Percentiles rank a stretch among this genome's conserved stretches.
Evolutionary conservation across 169 alveolate genomes (phyloP).

Genomic region (Prorocentrum cordatum): DNA sequence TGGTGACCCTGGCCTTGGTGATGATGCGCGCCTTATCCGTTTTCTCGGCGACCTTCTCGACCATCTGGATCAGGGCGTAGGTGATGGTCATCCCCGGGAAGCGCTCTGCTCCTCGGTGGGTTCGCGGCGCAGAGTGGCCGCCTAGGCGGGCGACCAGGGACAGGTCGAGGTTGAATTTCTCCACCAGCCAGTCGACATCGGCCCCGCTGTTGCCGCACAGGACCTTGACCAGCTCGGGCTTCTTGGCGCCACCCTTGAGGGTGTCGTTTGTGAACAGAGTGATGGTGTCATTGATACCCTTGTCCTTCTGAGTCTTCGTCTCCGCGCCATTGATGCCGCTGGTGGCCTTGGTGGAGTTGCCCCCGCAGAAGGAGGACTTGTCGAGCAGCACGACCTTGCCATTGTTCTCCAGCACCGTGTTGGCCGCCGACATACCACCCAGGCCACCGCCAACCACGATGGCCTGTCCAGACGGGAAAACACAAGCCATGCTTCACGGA

Average conservation of each 20-base stretch:
- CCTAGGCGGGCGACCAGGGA: conserved; percentile 72
- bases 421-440: conserved; percentile 37
- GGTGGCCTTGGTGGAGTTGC: conserved; percentile 70
- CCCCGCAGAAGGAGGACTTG: conserved; percentile 34
- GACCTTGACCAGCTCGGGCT: conserved; percentile 42
- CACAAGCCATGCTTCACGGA: no score
- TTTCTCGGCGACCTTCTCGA: conserved; percentile 70
- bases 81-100: conserved; percentile 59
- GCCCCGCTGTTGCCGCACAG: conserved; percentile 43
- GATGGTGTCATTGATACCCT: conserved; percentile 65
- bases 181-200: conserved; percentile 55
- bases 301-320: conserved; percentile 63
- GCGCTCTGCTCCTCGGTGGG: conserved; percentile 71
- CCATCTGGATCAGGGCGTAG: conserved; percentile 45
- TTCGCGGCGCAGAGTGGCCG: conserved; percentile 74
- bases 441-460: conserved; percentile 67
- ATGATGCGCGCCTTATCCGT: conserved; percentile 51
- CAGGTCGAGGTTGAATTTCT: conserved; percentile 61
- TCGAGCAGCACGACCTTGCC: conserved; percentile 53
- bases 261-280: conserved; percentile 51
- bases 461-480: not conserved
- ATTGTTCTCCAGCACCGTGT: conserved; percentile 23
- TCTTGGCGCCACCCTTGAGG: conserved; percentile 61
- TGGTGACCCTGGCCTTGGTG: conserved; percentile 70
- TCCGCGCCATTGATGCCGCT: conserved; percentile 73